Evolutionary conservation across 2,329 filamentous ascomycete genomes (phyloP).

Genomic region (Helicocarpus griseus): DNA sequence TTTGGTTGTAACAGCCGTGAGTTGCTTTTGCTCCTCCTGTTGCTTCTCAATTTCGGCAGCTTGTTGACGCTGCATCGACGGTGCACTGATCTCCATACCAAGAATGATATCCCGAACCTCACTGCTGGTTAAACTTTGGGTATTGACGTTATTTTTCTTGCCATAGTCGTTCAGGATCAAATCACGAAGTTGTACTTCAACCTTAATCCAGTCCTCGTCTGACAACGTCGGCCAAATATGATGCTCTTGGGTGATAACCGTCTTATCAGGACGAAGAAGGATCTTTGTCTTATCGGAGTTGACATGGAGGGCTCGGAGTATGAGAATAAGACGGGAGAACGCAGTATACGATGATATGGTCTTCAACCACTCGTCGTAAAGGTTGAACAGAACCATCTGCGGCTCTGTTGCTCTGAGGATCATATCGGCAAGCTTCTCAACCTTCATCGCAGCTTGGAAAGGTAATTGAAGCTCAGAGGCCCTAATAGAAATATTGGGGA

Average conservation of each 20-base stretch:
- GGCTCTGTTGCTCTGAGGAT: slow-evolving; percentile 94
- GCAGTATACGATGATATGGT: slow-evolving; percentile 97
- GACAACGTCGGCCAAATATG: slow-evolving; percentile 95
- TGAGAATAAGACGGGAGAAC: slow-evolving; percentile 89
- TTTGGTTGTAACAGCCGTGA: slow-evolving; percentile 96
- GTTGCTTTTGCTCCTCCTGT: slow-evolving; percentile 89
- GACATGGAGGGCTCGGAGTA: slow-evolving; percentile 88
- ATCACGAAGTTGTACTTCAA: slow-evolving; percentile 93
- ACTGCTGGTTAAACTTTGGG: slow-evolving; percentile 87
- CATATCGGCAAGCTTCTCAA: slow-evolving; percentile 98
- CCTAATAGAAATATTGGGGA: slow-evolving; percentile 97
- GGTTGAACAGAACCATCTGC: slow-evolving; percentile 99
- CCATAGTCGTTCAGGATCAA: slow-evolving; percentile 96
- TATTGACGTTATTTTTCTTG: slow-evolving; percentile 99
- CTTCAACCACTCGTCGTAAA: slow-evolving; percentile 98
- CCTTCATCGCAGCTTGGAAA: slow-evolving; percentile 99
- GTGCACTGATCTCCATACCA: slow-evolving; percentile 98
- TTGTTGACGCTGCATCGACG: slow-evolving; percentile 95
- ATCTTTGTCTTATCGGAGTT: slow-evolving; percentile 99
- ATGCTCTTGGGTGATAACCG: slow-evolving; percentile 94
- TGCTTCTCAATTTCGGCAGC: slow-evolving; percentile 98
- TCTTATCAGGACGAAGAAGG: slow-evolving; percentile 90
- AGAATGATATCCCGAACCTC: slow-evolving; percentile 98
- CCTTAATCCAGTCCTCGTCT: slow-evolving; percentile 98
- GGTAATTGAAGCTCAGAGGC: slow-evolving; percentile 93